Conservation (phyloP, 306 rosid genomes). For the Pueraria montana region DNA sequence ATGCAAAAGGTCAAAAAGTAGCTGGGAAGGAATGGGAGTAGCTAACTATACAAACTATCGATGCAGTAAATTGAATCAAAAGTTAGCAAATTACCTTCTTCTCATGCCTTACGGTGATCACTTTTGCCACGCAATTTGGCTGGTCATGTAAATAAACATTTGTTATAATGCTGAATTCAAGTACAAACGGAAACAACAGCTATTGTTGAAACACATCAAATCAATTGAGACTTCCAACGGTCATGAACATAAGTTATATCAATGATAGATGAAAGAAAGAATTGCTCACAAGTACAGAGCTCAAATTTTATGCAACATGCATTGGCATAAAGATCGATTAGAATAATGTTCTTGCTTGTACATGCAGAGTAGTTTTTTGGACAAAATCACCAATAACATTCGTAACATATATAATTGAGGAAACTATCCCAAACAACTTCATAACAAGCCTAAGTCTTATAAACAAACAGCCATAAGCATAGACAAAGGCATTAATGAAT, state of each 20-base stretch:
- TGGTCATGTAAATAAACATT: slow-evolving; percentile 47
- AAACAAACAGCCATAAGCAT: not conserved
- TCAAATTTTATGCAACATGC: not conserved
- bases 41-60: not conserved
- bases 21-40: not conserved
- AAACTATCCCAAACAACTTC: not conserved
- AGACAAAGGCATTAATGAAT: not conserved
- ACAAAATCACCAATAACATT: slow-evolving; percentile 1
- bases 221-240: slow-evolving; percentile 12
- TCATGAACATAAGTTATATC: not conserved
- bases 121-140: slow-evolving; percentile 83
- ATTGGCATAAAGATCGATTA: not conserved
- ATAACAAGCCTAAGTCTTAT: slow-evolving; percentile 10
- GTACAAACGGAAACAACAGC: slow-evolving; percentile 1
- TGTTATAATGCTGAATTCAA: slow-evolving; percentile 26
- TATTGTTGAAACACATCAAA: not conserved
- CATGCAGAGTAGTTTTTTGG: not conserved
- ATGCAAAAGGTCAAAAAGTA: slow-evolving; percentile 1
- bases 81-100: slow-evolving; percentile 62
- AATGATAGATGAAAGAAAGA: not conserved
- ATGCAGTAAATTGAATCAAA: slow-evolving; percentile 10
- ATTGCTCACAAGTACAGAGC: not conserved
- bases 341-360: not conserved
- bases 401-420: not conserved
- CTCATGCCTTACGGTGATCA: slow-evolving; percentile 66